Evolutionary conservation across 139 green algal genomes (phyloP).

Genomic region (Closterium sp.): DNA sequence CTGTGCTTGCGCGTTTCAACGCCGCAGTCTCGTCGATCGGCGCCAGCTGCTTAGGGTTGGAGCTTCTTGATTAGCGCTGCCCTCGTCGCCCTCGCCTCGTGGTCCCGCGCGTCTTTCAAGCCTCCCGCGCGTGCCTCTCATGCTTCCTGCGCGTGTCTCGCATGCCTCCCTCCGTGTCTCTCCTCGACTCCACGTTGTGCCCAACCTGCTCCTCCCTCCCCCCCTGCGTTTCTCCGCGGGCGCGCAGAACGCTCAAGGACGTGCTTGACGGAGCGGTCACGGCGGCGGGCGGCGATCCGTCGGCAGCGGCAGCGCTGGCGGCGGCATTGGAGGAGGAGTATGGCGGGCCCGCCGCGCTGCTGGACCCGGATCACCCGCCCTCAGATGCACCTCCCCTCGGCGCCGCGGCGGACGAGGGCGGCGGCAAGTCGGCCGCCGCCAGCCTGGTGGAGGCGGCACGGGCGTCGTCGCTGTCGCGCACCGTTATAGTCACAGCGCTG

Average conservation of each 20-base stretch:
- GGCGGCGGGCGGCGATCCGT: background rate
- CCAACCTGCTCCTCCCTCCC: background rate
- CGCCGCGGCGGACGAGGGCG: too few relatives aligned
- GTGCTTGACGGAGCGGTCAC: slow-evolving; percentile 2
- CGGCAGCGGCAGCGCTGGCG: background rate
- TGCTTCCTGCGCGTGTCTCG: too few relatives aligned
- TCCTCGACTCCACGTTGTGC: background rate
- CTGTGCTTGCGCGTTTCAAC: background rate
- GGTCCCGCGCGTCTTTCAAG: too few relatives aligned
- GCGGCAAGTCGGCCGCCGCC: background rate
- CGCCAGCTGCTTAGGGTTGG: too few relatives aligned
- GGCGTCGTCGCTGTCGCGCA: background rate
- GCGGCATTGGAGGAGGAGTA: background rate
- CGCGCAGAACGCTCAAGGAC: background rate
- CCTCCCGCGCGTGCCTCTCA: too few relatives aligned
- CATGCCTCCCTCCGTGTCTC: background rate
- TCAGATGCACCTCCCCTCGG: too few relatives aligned
- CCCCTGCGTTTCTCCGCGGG: background rate
- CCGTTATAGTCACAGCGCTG: slow-evolving; percentile 3
- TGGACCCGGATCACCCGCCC: background rate
- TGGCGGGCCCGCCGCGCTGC: background rate
- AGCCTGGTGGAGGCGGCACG: background rate
- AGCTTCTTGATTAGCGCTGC: too few relatives aligned
- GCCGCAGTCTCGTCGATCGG: background rate
- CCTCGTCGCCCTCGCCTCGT: too few relatives aligned